Evolutionary conservation across 208 protist genomes (phyloP).

Genomic region (Hexamita inflata): DNA sequence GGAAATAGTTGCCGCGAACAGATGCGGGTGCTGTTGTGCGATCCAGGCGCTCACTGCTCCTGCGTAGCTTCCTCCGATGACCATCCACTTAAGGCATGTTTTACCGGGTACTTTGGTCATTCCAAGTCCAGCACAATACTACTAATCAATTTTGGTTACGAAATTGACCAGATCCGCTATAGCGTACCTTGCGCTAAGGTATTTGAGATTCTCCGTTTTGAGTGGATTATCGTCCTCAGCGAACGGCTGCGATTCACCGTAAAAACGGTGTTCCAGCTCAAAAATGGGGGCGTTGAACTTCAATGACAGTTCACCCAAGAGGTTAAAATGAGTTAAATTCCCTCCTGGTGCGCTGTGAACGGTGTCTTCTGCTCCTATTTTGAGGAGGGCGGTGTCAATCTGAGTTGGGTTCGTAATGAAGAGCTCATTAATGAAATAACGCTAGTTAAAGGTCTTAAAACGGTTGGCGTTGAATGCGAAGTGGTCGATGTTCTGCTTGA

Average conservation of each 20-base stretch:
- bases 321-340: not conserved
- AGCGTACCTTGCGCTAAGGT: not conserved
- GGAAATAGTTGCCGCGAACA: not conserved
- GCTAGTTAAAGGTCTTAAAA: not conserved
- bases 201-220: not conserved
- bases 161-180: not conserved
- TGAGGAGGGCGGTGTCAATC: not conserved
- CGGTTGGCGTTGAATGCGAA: too few species aligned
- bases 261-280: conserved; percentile 22
- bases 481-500: too few species aligned
- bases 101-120: not conserved
- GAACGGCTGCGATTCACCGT: conserved; percentile 14
- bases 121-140: not conserved
- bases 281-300: not conserved
- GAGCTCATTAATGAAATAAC: not conserved
- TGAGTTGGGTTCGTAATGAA: not conserved
- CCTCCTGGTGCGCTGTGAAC: not conserved
- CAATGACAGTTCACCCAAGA: not conserved
- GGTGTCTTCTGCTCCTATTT: not conserved
- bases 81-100: conserved; percentile 23
- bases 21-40: not conserved
- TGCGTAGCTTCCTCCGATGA: conserved; percentile 13
- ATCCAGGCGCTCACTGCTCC: conserved; percentile 8
- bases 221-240: not conserved
- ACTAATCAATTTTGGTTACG: not conserved